Conservation (phyloP, 1,284 basidiomycete genomes). For the Moesziomyces parantarcticus region DNA sequence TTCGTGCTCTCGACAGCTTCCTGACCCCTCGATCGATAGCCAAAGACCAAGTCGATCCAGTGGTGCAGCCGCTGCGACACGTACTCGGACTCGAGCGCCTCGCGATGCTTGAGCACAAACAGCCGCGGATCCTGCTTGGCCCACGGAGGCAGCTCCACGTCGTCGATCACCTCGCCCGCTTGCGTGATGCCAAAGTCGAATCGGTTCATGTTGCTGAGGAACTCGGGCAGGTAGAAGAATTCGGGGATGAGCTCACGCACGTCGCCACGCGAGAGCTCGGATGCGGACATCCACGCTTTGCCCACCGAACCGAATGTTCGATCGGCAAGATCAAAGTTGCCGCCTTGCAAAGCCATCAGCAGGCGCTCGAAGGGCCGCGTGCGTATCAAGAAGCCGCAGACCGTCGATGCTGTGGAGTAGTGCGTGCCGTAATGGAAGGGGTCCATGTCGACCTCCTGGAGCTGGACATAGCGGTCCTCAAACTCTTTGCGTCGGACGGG, state of each 20-base stretch:
- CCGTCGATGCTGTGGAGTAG: conserved; percentile 95
- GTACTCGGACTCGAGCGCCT: conserved; percentile 87
- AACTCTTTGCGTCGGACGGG: conserved; percentile 72
- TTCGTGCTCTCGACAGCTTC: conserved; percentile 75
- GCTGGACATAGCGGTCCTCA: conserved; percentile 77
- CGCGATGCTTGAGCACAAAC: conserved; percentile 84
- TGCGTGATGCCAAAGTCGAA: conserved; percentile 84
- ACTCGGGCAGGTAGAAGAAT: conserved; percentile 76
- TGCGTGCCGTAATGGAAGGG: conserved; percentile 76
- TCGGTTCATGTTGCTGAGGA: conserved; percentile 71
- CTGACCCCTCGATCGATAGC: conserved; percentile 55
- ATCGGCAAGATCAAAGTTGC: conserved; percentile 96
- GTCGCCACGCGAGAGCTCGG: conserved; percentile 86
- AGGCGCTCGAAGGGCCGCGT: conserved; percentile 74
- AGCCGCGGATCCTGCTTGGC: conserved; percentile 84
- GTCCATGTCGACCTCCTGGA: conserved; percentile 80
- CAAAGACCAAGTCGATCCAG: conserved; percentile 84
- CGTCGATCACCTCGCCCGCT: conserved; percentile 82
- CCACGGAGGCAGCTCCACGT: conserved; percentile 92
- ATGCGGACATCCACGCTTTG: conserved; percentile 85
- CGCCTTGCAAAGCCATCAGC: conserved; percentile 61
- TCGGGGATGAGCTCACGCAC: conserved; percentile 94
- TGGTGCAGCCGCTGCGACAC: conserved; percentile 85
- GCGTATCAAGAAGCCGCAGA: conserved; percentile 92
- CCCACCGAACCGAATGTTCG: conserved; percentile 80